Evolutionary conservation across 192 early-diverging fungal species (phyloP), one percentile per base, ranked within the genome.

Genomic region (Entomortierella lignicola): DNA sequence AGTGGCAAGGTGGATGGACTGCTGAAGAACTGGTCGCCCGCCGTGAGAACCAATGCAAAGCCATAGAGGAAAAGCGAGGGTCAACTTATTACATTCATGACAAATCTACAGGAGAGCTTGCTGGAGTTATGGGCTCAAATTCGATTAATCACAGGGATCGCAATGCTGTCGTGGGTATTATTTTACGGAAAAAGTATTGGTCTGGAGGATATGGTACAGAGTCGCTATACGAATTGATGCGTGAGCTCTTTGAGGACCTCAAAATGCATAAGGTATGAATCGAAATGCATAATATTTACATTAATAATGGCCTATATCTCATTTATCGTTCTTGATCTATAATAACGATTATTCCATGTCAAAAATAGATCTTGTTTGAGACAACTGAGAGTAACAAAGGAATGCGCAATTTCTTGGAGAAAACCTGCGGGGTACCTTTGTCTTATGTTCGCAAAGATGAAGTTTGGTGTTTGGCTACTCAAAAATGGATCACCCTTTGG

Each of bases 331-430:
- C n/a, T n/a, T n/a, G n/a, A n/a, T n/a, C n/a, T n/a, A n/a, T n/a
- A n/a, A n/a, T n/a, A n/a, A n/a, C n/a, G 47, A 8, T 50, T 29
- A 12, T 27, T 47, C 39, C 32, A 42, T 41, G 15, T 37, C 37
- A 11, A 13, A 27, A 32, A 18, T 67, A 79, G 75, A 17, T 79
- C n/a, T 25, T 58, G 11, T 79, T 60, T 39, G 75, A 79, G 63
- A 79, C 75, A n/a, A 59, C 56, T 21, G 67, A 79, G 43, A 26
- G 18, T n/a, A 79, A 79, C 57, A 41, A 39, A 0, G 67, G 66
- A 11, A 79, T 79, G 75, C 75, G 75, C 41, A 55, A 54, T 11
- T 79, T 79, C 52, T 18, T 79, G 62, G 75, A 79, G n/a, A 26
- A 60, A 20, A 59, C 60, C 2, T 79, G 75, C 51, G 56, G 66